Evolutionary conservation across 192 early-diverging fungal genomes (phyloP), one percentile per base, ranked within the genome.

Genomic region (Polychytrium aggregatum): DNA sequence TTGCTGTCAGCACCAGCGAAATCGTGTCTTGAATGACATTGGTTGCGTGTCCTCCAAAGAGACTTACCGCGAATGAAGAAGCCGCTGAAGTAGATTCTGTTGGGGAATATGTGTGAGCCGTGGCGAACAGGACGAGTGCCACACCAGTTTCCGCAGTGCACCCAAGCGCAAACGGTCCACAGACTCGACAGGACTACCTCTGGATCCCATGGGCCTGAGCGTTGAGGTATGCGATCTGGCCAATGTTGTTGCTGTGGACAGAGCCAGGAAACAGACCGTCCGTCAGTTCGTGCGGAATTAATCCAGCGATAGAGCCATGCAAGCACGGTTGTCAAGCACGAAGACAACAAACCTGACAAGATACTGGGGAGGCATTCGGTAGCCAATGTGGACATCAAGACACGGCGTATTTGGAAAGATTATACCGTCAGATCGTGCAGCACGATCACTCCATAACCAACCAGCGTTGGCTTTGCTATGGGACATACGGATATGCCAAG

Each of bases 211-310:
- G 92, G 24, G 84, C 77, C 57, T 90, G 82, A 6, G 95, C 95
- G 56, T 96, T 96, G 46, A 98, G 67, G 50, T 92, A 98, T 0
- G 92, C 95, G 47, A 98, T 96, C 63, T 98, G 95, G 9, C 95
- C 92, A 75, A 98, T 89, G 61, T 95, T 98, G 72, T 98, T 98
- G 62, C 88, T 84, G 61, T 21, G 1, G 51, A 51, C 27, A 0
- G 8, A 34, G 20, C 2, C 6, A n/a, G 34, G 29, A 40, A 10
- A n/a, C n/a, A n/a, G n/a, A n/a, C n/a, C n/a, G n/a, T n/a, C n/a
- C n/a, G n/a, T n/a, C n/a, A n/a, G n/a, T n/a, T n/a, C n/a, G n/a
- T n/a, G n/a, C n/a, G n/a, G n/a, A n/a, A n/a, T n/a, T n/a, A 35
- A 22, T 21, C 20, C 2, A 24, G 31, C 31, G 22, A 37, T 28